Evolutionary conservation across 176 grass and related monocot genomes (phyloP).

Genomic region (Oryza nivara): DNA sequence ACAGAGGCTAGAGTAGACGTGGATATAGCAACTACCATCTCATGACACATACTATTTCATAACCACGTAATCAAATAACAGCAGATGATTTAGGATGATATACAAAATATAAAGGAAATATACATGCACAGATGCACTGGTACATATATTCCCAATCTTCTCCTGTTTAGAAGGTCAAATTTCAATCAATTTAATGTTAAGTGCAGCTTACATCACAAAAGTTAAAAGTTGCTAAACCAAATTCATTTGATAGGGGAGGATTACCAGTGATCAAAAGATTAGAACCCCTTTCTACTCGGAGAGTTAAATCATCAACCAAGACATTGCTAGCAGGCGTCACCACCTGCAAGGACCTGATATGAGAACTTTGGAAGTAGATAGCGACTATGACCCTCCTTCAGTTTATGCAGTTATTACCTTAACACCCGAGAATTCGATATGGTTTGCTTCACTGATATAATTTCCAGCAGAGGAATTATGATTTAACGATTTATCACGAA

Average conservation of each 20-base stretch:
- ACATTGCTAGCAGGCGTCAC: constrained; percentile 93
- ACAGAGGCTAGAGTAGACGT: background rate
- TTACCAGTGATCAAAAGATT: constrained; percentile 99
- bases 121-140: background rate
- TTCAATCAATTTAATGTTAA: background rate
- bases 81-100: constrained; percentile 19
- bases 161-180: background rate
- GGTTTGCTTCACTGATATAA: constrained; percentile 91
- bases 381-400: constrained; percentile 20
- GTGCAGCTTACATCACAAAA: constrained; percentile 22
- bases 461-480: constrained; percentile 63
- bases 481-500: constrained; percentile 57
- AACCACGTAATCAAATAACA: constrained; percentile 11
- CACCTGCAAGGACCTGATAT: constrained; percentile 66
- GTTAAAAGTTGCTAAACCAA: background rate
- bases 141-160: constrained; percentile 25
- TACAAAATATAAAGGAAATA: constrained; percentile 27
- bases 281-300: constrained; percentile 87
- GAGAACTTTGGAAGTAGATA: constrained; percentile 44
- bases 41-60: constrained; percentile 12
- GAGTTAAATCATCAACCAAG: constrained; percentile 90
- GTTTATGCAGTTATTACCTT: constrained; percentile 61
- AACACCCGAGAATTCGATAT: constrained; percentile 93
- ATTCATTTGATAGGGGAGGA: constrained; percentile 31
- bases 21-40: constrained; percentile 1